Evolutionary conservation across 116 monocot species (phyloP).

Genomic region (Dioscorea cayenensis): DNA sequence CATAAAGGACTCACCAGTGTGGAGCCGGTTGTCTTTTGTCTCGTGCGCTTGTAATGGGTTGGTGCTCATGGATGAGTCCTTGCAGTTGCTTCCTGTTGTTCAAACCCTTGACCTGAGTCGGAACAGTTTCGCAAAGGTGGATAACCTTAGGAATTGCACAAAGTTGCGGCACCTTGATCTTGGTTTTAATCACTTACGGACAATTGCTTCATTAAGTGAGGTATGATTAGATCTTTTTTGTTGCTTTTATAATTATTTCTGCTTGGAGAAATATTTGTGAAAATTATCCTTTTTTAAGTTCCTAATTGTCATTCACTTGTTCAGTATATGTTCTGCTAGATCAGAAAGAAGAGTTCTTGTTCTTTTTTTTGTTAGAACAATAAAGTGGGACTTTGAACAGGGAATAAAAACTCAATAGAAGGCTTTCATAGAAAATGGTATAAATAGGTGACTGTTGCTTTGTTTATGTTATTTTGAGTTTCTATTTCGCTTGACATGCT

Average conservation of each 20-base stretch:
- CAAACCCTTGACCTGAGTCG: constrained; percentile 84
- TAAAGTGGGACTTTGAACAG: too few relatives aligned
- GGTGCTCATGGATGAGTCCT: constrained; percentile 94
- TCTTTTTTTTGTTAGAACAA: too few relatives aligned
- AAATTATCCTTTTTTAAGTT: too few relatives aligned
- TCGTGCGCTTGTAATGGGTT: constrained; percentile 81
- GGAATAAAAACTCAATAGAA: too few relatives aligned
- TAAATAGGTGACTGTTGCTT: too few relatives aligned
- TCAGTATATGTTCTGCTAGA: too few relatives aligned
- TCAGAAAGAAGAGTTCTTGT: too few relatives aligned
- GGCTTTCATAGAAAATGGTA: too few relatives aligned
- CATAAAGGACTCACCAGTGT: constrained; percentile 75
- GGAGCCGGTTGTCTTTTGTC: constrained; percentile 64
- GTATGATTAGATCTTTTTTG: constrained; percentile 22
- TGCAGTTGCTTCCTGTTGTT: constrained; percentile 80
- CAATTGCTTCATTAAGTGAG: constrained; percentile 64
- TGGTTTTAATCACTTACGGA: constrained; percentile 85
- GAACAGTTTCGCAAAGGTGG: constrained; percentile 81
- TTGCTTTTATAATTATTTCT: not conserved
- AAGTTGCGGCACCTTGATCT: constrained; percentile 79
- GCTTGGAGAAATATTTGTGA: too few relatives aligned
- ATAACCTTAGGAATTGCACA: constrained; percentile 58
- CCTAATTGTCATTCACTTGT: too few relatives aligned
- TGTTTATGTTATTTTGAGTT: too few relatives aligned
- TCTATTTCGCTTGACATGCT: too few relatives aligned